Base-by-base conservation (phyloP, 2,329 filamentous ascomycete species). In the Seiridium unicorne region DNA sequence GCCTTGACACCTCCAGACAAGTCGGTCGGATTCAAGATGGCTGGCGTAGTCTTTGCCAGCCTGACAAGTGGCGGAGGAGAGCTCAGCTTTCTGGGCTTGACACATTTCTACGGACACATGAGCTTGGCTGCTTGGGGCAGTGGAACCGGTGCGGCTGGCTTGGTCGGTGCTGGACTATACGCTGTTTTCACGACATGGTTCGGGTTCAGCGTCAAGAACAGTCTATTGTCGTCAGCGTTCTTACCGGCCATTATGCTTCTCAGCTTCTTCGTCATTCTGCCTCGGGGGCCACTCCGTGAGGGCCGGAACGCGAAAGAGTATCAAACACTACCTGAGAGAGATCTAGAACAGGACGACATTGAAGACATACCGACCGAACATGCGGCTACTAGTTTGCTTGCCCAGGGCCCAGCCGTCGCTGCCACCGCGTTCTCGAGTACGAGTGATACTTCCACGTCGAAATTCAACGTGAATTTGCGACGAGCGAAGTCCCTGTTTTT, bases 91-190 rank as follows among this genome's bases (percentile, higher is more conserved):
- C 79, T 99, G 5, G 90, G 92, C 1, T 77, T 99, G 69, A 96
- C 94, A 11, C 94, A 98, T 73, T 97, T 90, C 77, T 98, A 98
- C 69, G 95, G 94, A 0, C 88, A 87, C 7, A 89, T 91, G 74
- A 92, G 92, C 67, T 82, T 98, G 18, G 93, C 93, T 0, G 89
- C 92, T 42, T 99, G 95, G 95, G 91, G 92, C 0, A 94, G 90
- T 64, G 94, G 94, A 0, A 97, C 94, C 0, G 94, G 94, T 1
- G 94, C 90, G 0, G 94, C 94, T 1, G 94, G 94, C 0, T 74
- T 99, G 60, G 81, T 94, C 0, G 95, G 95, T 4, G 92, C 94
- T 0, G 93, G 93, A 0, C 81, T 94, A 11, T 99, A 98, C 75
- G 91, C 96, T 6, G 71, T 94, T 53, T 83, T 95, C 61, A 98